A percentile compares a stretch with the other conserved stretches of the same genome.
Conservation (phyloP, 768 basidiomycete species). For the Cyclocybe cylindracea region DNA sequence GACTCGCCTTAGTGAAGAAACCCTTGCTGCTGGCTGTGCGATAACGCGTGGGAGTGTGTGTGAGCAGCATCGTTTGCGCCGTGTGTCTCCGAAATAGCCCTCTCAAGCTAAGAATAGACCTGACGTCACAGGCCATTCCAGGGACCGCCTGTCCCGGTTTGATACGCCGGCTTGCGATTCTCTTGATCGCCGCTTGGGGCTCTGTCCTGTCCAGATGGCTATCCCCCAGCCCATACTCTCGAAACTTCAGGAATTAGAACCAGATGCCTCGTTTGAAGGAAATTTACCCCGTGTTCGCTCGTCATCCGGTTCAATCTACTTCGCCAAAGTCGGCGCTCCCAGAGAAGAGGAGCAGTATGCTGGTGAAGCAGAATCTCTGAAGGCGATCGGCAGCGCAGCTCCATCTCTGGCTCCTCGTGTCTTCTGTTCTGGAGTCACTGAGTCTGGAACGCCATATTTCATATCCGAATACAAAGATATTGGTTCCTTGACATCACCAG, state of each 20-base stretch:
- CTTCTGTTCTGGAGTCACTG: constrained; percentile 46
- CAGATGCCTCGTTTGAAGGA: constrained; percentile 47
- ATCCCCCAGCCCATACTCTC: constrained; percentile 38
- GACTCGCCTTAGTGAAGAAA: too few species aligned
- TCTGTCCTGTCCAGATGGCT: constrained; percentile 7
- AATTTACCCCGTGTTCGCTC: constrained; percentile 50
- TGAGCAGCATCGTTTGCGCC: too few species aligned
- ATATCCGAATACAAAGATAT: constrained; percentile 76
- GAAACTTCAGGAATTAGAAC: constrained; percentile 51
- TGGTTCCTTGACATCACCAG: constrained; percentile 40
- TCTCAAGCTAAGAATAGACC: too few species aligned
- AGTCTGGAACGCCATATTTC: constrained; percentile 56
- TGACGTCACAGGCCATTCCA: too few species aligned
- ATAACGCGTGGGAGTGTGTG: too few species aligned
- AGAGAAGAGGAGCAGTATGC: constrained; percentile 62
- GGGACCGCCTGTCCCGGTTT: too few species aligned
- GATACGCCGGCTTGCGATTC: too few species aligned
- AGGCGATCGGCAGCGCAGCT: constrained; percentile 61
- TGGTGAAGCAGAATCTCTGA: constrained; percentile 72
- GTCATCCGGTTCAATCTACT: constrained; percentile 60
- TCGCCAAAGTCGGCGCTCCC: constrained; percentile 56
- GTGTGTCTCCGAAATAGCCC: too few species aligned
- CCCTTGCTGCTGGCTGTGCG: too few species aligned
- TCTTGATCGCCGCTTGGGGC: too few species aligned
- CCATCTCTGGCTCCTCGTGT: constrained; percentile 66